These are phyloP conservation scores for Solanum habrochaites DNA, from an alignment of 257 asterid genomes.

Conservation along the genomic window DNA sequence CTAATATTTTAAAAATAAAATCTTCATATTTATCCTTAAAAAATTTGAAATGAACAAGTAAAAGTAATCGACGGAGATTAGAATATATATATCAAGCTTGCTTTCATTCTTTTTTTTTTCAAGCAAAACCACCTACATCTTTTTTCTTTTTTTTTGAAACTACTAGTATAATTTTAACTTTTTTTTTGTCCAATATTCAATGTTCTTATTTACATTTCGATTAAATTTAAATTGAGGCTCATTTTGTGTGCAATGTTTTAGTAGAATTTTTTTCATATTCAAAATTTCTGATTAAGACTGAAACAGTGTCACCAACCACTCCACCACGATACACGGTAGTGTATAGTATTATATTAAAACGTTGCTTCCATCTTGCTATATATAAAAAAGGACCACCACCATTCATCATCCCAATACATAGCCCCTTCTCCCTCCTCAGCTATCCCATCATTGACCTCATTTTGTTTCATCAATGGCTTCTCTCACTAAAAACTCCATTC, in stretches of 20 bases:
- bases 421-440: neutral
- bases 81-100: neutral
- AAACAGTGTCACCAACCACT: fast-evolving
- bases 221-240: too few species aligned
- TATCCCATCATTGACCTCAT: neutral
- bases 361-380: neutral
- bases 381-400: neutral
- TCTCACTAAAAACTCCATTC: neutral
- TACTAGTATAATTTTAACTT: neutral
- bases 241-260: too few species aligned
- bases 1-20: neutral
- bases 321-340: fast-evolving
- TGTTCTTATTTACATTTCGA: too few species aligned
- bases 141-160: neutral
- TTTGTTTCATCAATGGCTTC: neutral
- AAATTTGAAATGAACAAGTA: neutral
- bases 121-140: neutral
- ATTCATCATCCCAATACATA: neutral
- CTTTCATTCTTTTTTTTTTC: neutral
- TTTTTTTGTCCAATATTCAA: too few species aligned
- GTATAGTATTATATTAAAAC: neutral
- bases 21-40: too few species aligned
- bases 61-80: neutral
- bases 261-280: too few species aligned
- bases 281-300: too few species aligned